Base-by-base conservation (phyloP, 306 rosid genomes). In the Arachis hypogaea region DNA sequence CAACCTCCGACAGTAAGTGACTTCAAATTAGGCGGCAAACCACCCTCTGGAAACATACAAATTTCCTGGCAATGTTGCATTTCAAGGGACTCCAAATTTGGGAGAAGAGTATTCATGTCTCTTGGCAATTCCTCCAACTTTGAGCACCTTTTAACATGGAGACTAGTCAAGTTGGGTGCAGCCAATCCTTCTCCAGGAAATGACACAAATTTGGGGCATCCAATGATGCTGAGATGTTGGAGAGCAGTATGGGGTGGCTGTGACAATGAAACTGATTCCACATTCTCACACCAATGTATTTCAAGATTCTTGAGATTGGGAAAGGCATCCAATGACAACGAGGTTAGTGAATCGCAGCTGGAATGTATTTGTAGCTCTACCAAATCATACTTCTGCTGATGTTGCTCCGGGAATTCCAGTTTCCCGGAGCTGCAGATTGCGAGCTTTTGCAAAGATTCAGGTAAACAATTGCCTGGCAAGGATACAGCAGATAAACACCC, bases 1-100 rank as follows among this genome's bases (percentile, higher is more conserved):
- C 61, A 49, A 2, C 0, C 0, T 0, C 0, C 0, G 22, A 62
- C 12, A 0, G 0, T 0, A 10, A 73, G 50, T 18, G 10, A 3
- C 6, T 40, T 36, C 52, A 73, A 62, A 7, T 51, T 50, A 16
- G 52, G 2, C 7, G 68, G 54, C 59, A 61, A 0, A 42, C 55
- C 43, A 18, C 30, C 52, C 47, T 28, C 6, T 10, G 59, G 67
- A 59, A 72, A 72, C 5, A 14, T 11, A 4, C 28, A 52, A 69
- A 41, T 55, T 7, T 51, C 14, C 36, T 33, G 61, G 38, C 49
- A 51, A 1, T 4, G 1, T 0, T 0, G 0, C n/a, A 51, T 36
- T 0, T 0, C 0, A 4, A 68, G 16, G 1, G 0, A 0, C 0
- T 40, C 0, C 38, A 69, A 54, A 4, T 40, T 55, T 14, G 74